Percentiles rank a stretch among this genome's conserved stretches.
These are phyloP conservation scores for Heterobasidion irregulare DNA, from an alignment of 1,284 basidiomycete genomes.

Conservation along the genomic window DNA sequence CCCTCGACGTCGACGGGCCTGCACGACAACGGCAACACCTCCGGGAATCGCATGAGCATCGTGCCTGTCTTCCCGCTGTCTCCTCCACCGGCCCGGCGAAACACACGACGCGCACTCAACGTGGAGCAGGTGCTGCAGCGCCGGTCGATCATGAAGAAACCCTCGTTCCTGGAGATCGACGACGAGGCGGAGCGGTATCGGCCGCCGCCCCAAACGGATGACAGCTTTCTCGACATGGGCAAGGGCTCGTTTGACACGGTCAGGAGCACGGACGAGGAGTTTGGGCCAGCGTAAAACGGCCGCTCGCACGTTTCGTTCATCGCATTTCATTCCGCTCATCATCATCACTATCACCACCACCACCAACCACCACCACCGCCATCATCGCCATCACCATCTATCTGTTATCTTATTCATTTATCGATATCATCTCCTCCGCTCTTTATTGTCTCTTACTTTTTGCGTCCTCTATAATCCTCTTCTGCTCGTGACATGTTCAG, in stretches of 20 bases:
- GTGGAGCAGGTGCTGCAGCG: slow-evolving; percentile 13
- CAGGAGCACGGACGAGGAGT: slow-evolving; percentile 30
- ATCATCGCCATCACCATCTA: no score
- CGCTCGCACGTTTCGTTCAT: neutral
- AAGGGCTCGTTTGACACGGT: slow-evolving; percentile 57
- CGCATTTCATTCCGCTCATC: no score
- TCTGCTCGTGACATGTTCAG: slow-evolving; percentile 1
- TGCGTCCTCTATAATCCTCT: neutral
- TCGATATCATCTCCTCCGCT: neutral
- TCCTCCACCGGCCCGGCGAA: slow-evolving; percentile 20
- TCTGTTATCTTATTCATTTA: neutral
- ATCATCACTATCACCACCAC: no score
- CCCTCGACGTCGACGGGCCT: slow-evolving; percentile 10
- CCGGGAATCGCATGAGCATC: slow-evolving; percentile 20
- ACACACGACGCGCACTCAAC: neutral
- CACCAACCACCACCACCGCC: no score
- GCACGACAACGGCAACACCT: slow-evolving; percentile 1
- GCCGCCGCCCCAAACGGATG: slow-evolving; percentile 18
- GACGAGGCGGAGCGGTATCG: slow-evolving; percentile 25
- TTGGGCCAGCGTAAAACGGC: slow-evolving; percentile 14
- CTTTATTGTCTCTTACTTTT: neutral
- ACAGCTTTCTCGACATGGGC: slow-evolving; percentile 57
- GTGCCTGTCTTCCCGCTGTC: slow-evolving; percentile 26
- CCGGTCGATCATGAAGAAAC: slow-evolving; percentile 45
- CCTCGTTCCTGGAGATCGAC: slow-evolving; percentile 64